Evolutionary conservation across 2,329 filamentous ascomycete species (phyloP).

Genomic region (Beauveria brongniartii): DNA sequence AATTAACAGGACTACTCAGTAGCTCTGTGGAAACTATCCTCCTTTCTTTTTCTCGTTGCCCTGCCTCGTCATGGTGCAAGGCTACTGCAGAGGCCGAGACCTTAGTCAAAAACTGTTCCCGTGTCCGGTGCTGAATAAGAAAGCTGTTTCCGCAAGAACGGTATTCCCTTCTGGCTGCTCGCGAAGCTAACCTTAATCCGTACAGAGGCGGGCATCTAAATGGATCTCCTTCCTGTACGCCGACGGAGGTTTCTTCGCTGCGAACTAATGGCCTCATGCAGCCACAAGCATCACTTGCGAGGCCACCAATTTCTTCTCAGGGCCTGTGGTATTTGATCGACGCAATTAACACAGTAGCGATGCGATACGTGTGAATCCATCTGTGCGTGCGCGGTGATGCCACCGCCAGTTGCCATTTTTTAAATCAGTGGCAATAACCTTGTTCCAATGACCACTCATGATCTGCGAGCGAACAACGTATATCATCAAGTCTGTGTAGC

Average conservation of each 20-base stretch:
- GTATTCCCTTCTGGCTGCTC: neutral
- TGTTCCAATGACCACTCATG: too few species aligned
- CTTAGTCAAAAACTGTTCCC: neutral
- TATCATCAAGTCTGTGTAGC: too few species aligned
- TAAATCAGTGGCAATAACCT: neutral
- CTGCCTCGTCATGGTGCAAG: conserved; percentile 4
- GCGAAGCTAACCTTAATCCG: neutral
- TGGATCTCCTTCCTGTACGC: conserved; percentile 6
- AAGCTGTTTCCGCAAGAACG: neutral
- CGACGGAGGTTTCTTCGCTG: neutral
- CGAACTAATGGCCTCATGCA: neutral
- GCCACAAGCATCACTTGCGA: neutral
- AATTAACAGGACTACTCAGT: neutral
- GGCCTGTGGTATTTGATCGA: neutral
- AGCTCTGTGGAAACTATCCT: neutral
- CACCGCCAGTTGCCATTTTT: neutral
- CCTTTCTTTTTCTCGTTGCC: conserved; percentile 7
- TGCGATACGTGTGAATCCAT: neutral
- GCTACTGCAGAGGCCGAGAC: conserved; percentile 10
- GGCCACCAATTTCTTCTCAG: neutral
- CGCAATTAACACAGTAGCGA: neutral
- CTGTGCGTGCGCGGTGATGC: neutral
- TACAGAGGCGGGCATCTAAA: neutral
- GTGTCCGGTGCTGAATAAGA: neutral
- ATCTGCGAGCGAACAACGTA: too few species aligned